Percentiles rank a stretch among this genome's conserved stretches.
phyloP scores from a whole-genome alignment of 2,329 filamentous ascomycete species.

The Chrysoporthe deuterocubensis region DNA sequence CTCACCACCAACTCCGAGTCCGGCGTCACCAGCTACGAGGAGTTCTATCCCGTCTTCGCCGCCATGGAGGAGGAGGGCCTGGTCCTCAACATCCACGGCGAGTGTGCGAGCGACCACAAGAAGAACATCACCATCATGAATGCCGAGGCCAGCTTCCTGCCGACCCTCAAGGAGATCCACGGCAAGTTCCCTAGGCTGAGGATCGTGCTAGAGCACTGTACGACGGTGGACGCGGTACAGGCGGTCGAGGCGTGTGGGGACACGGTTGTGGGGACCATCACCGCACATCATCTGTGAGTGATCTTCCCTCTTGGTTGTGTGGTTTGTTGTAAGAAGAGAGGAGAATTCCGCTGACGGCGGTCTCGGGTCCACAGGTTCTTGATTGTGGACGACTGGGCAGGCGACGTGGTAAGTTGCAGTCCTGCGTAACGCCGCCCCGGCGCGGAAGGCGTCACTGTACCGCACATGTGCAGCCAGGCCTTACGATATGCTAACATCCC shows the following conservation, averaged over 20 bases:
- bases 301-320: too few species aligned
- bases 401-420: slow-evolving; percentile 50
- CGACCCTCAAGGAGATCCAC: slow-evolving; percentile 76
- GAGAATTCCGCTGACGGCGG: background rate
- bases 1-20: slow-evolving; percentile 70
- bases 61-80: slow-evolving; percentile 85
- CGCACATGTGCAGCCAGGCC: too few species aligned
- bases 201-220: slow-evolving; percentile 83
- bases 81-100: slow-evolving; percentile 81
- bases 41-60: slow-evolving; percentile 80
- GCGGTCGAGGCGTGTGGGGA: slow-evolving; percentile 78
- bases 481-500: slow-evolving; percentile 7
- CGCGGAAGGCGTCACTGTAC: slow-evolving; percentile 36
- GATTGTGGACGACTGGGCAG: slow-evolving; percentile 71
- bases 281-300: slow-evolving; percentile 76
- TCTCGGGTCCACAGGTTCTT: slow-evolving; percentile 48
- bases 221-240: slow-evolving; percentile 78
- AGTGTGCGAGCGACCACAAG: slow-evolving; percentile 58
- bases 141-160: slow-evolving; percentile 78
- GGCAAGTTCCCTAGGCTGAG: slow-evolving; percentile 72
- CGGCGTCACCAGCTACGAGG: slow-evolving; percentile 71
- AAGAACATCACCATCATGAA: slow-evolving; percentile 62
- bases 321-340: background rate
- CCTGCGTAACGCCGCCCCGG: background rate
- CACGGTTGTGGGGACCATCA: slow-evolving; percentile 79